Base-by-base conservation (phyloP, 225 moss, liverwort and hornwort species). In the Sphagnum tenellum region DNA sequence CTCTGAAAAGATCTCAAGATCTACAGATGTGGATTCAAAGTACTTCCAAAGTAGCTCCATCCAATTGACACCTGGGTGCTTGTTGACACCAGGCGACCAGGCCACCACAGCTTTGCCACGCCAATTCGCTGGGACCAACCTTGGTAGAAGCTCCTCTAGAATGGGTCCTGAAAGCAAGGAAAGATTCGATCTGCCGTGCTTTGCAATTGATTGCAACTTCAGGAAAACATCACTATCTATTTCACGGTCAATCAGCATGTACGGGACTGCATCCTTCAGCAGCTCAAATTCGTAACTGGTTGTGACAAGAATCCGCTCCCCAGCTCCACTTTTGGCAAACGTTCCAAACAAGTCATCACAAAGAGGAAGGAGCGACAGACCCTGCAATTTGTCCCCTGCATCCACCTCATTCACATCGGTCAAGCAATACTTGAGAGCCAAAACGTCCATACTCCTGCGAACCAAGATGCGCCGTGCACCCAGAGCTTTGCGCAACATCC, bases 351-450 rank as follows among this genome's bases (percentile, higher is more conserved):
- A 71, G 60, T 84, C 92, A 67, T 81, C 85, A 52, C 76, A 75
- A 47, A 92, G 84, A 45, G 92, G 92, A 71, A 92, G 80, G 57
- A 92, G 82, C 55, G 82, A 75, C 53, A 92, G 70, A 54, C 92
- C 89, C 59, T 72, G 73, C 53, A 92, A 72, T 72, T 83, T 87
- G 9, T 89, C 89, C 62, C 75, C 79, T 67, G 84, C 88, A 70
- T 87, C 81, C 52, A 52, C 65, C 67, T 80, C 84, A 53, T 79
- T 74, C 66, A 89, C 77, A 66, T 92, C 92, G 76, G 82, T 81
- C 56, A 92, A 72, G 59, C 92, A 92, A 65, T 92, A 92, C 62
- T 89, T 89, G 9, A 92, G 65, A 70, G 92, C 89, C 79, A 92
- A 69, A 45, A 81, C 82, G 49, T 83, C 73, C 45, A 87, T 82